Base-by-base conservation (phyloP, 2,329 filamentous ascomycete genomes). In the Raffaelea ambrosiae region DNA sequence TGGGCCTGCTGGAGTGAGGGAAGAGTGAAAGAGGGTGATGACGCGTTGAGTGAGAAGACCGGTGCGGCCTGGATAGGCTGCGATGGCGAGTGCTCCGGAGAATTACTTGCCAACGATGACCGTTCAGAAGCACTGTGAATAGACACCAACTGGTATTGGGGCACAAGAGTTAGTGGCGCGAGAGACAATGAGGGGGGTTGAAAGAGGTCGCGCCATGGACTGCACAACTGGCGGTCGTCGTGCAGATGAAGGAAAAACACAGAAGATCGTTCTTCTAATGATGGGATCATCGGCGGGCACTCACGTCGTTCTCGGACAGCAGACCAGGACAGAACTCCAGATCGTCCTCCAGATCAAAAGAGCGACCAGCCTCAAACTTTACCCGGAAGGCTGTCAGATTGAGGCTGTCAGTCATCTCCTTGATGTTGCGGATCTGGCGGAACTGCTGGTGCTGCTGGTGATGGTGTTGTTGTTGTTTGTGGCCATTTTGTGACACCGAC, bases 271-370 rank as follows among this genome's bases (percentile, higher is more conserved):
- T 7, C 26, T 13, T 29, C 26, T 29, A 7, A 7, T 29, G 26
- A 7, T 29, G 7, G 7, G 26, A 13, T 7, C 7, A n/a, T 2
- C 7, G 13, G 31, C 20, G 3, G n/a, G 4, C 14, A 79, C 77
- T 77, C 82, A 95, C 89, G 81, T 95, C 89, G 68, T 79, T 89
- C 70, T 96, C 90, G 33, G 89, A 95, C 71, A 97, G 74, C 58
- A 97, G 78, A 64, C 84, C 83, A 54, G 91, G 91, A 69, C 90
- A 96, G 68, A 97, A 97, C 67, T 95, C 85, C 70, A 95, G 77
- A 65, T 97, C 91, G 64, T 97, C 91, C 61, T 96, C 91, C 53
- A 97, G 77, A 58, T 97, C 91, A 61, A 97, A 97, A 10, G 90
- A 95, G 51, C 89, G 82, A 51, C 87, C 88, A 54, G 88, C 86